Evolutionary conservation across 768 basidiomycete species (phyloP).

Genomic region (Xerocomus spinulosus): DNA sequence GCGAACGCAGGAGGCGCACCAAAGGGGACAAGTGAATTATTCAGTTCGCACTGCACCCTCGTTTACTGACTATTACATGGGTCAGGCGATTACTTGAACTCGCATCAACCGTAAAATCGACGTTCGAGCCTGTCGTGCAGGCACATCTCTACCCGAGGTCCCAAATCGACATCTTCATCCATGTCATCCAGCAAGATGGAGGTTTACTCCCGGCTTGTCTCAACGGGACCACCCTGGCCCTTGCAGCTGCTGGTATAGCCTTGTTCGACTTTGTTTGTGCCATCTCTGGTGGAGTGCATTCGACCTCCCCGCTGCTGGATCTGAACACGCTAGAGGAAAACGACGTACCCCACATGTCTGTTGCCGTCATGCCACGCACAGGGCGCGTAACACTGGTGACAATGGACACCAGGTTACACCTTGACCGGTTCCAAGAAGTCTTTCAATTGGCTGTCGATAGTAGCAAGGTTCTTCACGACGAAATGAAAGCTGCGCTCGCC

Average conservation of each 20-base stretch:
- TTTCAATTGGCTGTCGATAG: slow-evolving; percentile 76
- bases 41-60: neutral
- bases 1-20: slow-evolving; percentile 69
- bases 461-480: slow-evolving; percentile 68
- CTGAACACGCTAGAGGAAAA: slow-evolving; percentile 86
- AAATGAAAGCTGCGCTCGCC: slow-evolving; percentile 76
- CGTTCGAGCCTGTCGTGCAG: slow-evolving; percentile 94
- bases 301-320: slow-evolving; percentile 78
- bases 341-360: slow-evolving; percentile 82
- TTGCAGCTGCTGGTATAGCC: slow-evolving; percentile 87
- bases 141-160: slow-evolving; percentile 89
- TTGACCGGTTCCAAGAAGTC: slow-evolving; percentile 89
- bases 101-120: slow-evolving; percentile 81
- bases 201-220: slow-evolving; percentile 87
- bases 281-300: slow-evolving; percentile 82
- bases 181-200: slow-evolving; percentile 92
- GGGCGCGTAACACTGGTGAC: slow-evolving; percentile 81
- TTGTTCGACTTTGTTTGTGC: slow-evolving; percentile 89
- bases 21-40: slow-evolving; percentile 81
- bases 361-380: slow-evolving; percentile 87
- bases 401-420: slow-evolving; percentile 92
- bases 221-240: slow-evolving; percentile 90
- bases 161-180: slow-evolving; percentile 90
- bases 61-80: slow-evolving; percentile 4
- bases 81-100: slow-evolving; percentile 82